These are phyloP conservation scores for Magnusiomyces ingens DNA, from an alignment of 1,139 yeast species.

Conservation along the genomic window DNA sequence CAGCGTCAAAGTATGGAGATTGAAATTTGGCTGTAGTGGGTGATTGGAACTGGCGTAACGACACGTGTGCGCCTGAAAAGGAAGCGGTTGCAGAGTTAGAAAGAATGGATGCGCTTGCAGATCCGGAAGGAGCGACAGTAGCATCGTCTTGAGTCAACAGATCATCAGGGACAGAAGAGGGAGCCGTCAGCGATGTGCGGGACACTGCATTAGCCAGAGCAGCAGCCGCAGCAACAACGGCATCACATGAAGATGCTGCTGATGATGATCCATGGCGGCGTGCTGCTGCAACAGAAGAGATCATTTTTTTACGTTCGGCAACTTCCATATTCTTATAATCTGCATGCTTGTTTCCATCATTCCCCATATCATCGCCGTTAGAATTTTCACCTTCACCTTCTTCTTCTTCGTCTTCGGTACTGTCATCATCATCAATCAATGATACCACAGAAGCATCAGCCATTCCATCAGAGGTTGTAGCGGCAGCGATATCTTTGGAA, in stretches of 20 bases:
- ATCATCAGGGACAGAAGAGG: no score
- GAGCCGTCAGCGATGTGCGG: no score
- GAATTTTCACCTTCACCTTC: slow-evolving; percentile 11
- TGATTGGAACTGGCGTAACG: not conserved
- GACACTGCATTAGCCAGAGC: no score
- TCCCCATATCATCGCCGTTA: not conserved
- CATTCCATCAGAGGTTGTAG: no score
- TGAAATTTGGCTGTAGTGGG: slow-evolving; percentile 1
- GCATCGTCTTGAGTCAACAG: no score
- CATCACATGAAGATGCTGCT: not conserved
- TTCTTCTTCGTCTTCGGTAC: slow-evolving; percentile 12
- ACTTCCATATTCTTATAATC: no score
- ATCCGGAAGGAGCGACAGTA: no score
- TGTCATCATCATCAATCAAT: slow-evolving; percentile 12
- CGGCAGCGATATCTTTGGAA: no score
- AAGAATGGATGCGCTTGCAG: no score
- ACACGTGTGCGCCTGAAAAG: no score
- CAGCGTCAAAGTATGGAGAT: slow-evolving; percentile 10
- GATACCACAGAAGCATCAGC: not conserved
- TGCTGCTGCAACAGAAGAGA: not conserved
- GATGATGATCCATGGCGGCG: not conserved
- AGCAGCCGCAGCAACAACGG: no score
- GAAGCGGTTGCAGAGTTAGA: no score
- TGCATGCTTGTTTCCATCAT: not conserved
- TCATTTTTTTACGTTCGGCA: not conserved